Base-by-base conservation (phyloP, 1,284 basidiomycete genomes). In the Athelia psychrophila region DNA sequence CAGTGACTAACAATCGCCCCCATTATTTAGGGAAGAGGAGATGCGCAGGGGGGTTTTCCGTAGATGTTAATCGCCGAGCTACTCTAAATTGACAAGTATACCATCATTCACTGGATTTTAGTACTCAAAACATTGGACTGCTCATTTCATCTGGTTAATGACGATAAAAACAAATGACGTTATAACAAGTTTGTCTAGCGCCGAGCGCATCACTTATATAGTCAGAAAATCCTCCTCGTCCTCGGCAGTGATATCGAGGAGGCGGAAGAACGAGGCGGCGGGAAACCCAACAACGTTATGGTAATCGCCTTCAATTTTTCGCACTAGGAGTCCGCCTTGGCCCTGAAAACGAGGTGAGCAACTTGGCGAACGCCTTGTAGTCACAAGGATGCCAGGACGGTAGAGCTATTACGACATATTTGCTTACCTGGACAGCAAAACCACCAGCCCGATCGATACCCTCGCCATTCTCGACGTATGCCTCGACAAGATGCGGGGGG, bases 241-340 rank as follows among this genome's bases (percentile, higher is more conserved):
- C 35, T 89, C 86, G 6, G 83, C 70, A 4, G 90, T 65, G 20
- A 79, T 54, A 48, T 87, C 84, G 44, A 93, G 61, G 53, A 86
- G 80, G 50, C 80, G 80, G 68, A 91, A 84, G 69, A 93, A 90
- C 22, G 84, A 87, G 6, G 88, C 79, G 0, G 81, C 88, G 3
- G 93, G 93, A 65, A 95, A 95, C 2, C 95, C 95, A 13, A 96
- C 93, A 3, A 93, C 88, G 62, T 98, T 98, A 64, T 92, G 83
- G 65, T 88, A 97, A 66, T 96, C 93, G 1, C 96, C 95, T 52
- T 97, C 90, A 25, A 98, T 83, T 60, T 88, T 87, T 46, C 88
- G 79, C 48, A 98, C 73, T 32, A 98, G 75, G 44, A 94, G 59
- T 2, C 87, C 88, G 0, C 93, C 95, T 1, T 87, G 74, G 2